phyloP scores from a whole-genome alignment of 176 grass and related monocot genomes.

The Avena atlantica region DNA sequence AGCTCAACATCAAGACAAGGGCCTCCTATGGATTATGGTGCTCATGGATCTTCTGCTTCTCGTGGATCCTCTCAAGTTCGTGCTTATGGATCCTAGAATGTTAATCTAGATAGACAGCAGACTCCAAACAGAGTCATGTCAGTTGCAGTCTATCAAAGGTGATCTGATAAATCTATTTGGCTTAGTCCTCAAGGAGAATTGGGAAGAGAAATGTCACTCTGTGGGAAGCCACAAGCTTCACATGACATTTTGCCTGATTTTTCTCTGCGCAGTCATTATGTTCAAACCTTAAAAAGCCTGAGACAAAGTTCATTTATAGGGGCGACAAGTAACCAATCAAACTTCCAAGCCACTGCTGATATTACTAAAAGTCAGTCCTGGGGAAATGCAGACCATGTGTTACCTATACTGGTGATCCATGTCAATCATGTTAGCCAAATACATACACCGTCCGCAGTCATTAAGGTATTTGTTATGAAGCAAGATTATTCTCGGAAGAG shows the following conservation, averaged over 20 bases:
- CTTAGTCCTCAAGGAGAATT: slow-evolving; percentile 72
- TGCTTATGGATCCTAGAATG: slow-evolving; percentile 63
- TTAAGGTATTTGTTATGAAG: neutral
- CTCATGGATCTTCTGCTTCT: slow-evolving; percentile 44
- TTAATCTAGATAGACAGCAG: slow-evolving; percentile 60
- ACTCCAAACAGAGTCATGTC: slow-evolving; percentile 55
- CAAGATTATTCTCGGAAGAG: slow-evolving; percentile 33
- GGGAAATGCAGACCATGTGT: slow-evolving; percentile 26
- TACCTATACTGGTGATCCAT: slow-evolving; percentile 5
- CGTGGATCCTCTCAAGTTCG: slow-evolving; percentile 46
- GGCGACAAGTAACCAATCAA: slow-evolving; percentile 23
- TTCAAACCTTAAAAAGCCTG: slow-evolving; percentile 23
- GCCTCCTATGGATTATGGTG: slow-evolving; percentile 37
- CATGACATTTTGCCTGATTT: slow-evolving; percentile 38
- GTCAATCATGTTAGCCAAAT: slow-evolving; percentile 26
- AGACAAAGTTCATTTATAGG: slow-evolving; percentile 31
- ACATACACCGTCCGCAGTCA: slow-evolving; percentile 35
- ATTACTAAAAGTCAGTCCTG: slow-evolving; percentile 31
- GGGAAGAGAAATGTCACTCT: slow-evolving; percentile 63
- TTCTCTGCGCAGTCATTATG: slow-evolving; percentile 44
- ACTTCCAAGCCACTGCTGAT: slow-evolving; percentile 17
- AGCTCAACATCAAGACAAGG: slow-evolving; percentile 35
- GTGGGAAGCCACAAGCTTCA: slow-evolving; percentile 58
- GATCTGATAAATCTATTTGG: slow-evolving; percentile 63
- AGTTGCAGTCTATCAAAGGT: slow-evolving; percentile 60